phyloP scores from a whole-genome alignment of 2,329 filamentous ascomycete genomes.

The Paracoccidioides lutzii region DNA sequence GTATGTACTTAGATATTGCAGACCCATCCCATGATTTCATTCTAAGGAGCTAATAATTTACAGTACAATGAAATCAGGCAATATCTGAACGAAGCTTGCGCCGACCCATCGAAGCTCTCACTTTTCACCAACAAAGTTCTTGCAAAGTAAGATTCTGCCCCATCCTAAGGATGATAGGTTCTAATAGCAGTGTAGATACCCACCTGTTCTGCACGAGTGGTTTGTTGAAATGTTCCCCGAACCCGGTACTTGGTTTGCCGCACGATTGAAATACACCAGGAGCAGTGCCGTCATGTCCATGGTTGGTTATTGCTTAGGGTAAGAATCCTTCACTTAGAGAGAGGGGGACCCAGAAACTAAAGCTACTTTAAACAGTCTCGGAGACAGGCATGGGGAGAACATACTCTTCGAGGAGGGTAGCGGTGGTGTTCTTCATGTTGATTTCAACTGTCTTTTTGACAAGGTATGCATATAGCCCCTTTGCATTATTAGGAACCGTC shows the following conservation, averaged over 20 bases:
- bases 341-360: slow-evolving; percentile 4
- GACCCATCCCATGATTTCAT: not conserved
- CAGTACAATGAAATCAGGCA: slow-evolving; percentile 55
- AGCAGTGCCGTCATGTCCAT: slow-evolving; percentile 99
- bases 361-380: slow-evolving; percentile 41
- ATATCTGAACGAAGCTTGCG: slow-evolving; percentile 53
- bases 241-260: slow-evolving; percentile 81
- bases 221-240: slow-evolving; percentile 92
- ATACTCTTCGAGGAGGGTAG: slow-evolving; percentile 88
- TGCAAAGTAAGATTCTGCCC: slow-evolving; percentile 22
- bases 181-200: slow-evolving; percentile 44
- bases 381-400: slow-evolving; percentile 94
- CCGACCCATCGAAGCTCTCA: slow-evolving; percentile 45
- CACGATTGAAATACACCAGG: slow-evolving; percentile 76
- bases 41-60: slow-evolving; percentile 13
- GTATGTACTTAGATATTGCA: slow-evolving; percentile 20
- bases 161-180: not conserved
- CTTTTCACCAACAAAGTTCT: slow-evolving; percentile 59
- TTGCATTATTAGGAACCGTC: not conserved
- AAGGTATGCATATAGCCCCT: slow-evolving; percentile 38
- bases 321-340: slow-evolving; percentile 10
- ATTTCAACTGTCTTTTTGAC: slow-evolving; percentile 99
- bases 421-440: slow-evolving; percentile 90
- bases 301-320: slow-evolving; percentile 81
- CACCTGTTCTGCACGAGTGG: slow-evolving; percentile 80